Evolutionary conservation across 495 filamentous ascomycete species (phyloP).

Genomic region (Aeminium ludgeri): DNA sequence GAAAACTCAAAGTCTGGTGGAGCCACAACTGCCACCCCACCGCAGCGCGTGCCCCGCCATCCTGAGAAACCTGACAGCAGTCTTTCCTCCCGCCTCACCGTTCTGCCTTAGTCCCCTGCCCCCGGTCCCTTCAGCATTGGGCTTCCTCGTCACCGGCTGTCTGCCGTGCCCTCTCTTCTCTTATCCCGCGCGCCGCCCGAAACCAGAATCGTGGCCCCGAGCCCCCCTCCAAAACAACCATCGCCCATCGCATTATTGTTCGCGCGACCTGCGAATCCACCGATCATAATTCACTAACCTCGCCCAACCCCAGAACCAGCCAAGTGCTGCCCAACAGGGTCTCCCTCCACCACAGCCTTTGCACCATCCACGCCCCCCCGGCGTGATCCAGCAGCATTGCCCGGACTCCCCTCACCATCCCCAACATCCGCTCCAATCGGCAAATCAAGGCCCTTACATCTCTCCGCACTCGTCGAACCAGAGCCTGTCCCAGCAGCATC

Average conservation of each 20-base stretch:
- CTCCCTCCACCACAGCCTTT: constrained; percentile 26
- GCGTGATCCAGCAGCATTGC: constrained; percentile 24
- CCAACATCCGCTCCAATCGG: constrained; percentile 13
- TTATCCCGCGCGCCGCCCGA: background rate
- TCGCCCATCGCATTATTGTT: background rate
- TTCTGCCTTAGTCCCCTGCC: background rate
- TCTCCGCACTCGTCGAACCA: constrained; percentile 25
- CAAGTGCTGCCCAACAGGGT: constrained; percentile 23
- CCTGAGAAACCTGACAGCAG: too few species aligned
- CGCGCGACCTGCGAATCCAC: background rate
- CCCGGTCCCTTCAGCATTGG: background rate
- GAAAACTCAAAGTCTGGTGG: too few species aligned
- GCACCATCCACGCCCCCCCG: constrained; percentile 21
- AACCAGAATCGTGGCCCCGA: background rate
- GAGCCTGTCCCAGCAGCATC: constrained; percentile 22
- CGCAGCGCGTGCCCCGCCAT: too few species aligned
- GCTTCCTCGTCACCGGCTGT: background rate
- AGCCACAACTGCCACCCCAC: too few species aligned
- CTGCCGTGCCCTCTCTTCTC: background rate
- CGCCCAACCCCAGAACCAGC: constrained; percentile 21
- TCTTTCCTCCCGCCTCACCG: too few species aligned
- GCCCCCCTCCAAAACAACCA: background rate
- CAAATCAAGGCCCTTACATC: constrained; percentile 23
- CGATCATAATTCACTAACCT: background rate
- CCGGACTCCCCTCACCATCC: constrained; percentile 23